Percentiles rank a stretch among this genome's conserved stretches.
phyloP scores from a whole-genome alignment of 2,329 filamentous ascomycete genomes.

The Pleurostoma richardsiae region DNA sequence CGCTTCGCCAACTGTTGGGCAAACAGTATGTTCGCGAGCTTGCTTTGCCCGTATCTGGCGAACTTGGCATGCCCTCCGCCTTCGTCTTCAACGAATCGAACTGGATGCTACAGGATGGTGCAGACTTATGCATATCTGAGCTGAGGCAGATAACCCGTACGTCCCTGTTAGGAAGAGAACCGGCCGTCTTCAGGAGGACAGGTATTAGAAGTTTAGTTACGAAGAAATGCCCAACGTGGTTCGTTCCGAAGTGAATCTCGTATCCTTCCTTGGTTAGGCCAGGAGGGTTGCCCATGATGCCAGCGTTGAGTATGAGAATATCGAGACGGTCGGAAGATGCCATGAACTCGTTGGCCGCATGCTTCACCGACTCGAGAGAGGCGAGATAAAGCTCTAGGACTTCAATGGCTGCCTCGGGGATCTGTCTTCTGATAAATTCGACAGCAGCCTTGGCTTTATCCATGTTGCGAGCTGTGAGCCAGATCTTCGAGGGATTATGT shows the following conservation, averaged over 20 bases:
- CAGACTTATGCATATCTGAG: constrained; percentile 7
- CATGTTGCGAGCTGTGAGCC: constrained; percentile 33
- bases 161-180: constrained; percentile 5
- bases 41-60: constrained; percentile 24
- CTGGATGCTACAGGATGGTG: constrained; percentile 6
- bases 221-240: constrained; percentile 40
- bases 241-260: constrained; percentile 41
- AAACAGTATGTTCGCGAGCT: constrained; percentile 26
- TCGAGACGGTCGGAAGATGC: background rate
- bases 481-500: background rate
- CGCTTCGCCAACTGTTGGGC: constrained; percentile 19
- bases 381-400: constrained; percentile 1
- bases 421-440: constrained; percentile 10
- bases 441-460: constrained; percentile 23
- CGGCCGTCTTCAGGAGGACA: constrained; percentile 14
- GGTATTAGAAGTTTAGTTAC: constrained; percentile 29
- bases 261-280: constrained; percentile 34
- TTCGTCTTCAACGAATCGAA: constrained; percentile 5
- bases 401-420: background rate
- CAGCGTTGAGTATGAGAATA: constrained; percentile 1
- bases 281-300: constrained; percentile 23
- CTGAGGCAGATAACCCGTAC: constrained; percentile 19
- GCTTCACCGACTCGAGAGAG: background rate
- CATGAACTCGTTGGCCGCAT: background rate
- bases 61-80: constrained; percentile 1